Percentiles rank a stretch among this genome's conserved stretches.
Evolutionary conservation across 495 filamentous ascomycete species (phyloP).

Genomic region (Thozetella sp.): DNA sequence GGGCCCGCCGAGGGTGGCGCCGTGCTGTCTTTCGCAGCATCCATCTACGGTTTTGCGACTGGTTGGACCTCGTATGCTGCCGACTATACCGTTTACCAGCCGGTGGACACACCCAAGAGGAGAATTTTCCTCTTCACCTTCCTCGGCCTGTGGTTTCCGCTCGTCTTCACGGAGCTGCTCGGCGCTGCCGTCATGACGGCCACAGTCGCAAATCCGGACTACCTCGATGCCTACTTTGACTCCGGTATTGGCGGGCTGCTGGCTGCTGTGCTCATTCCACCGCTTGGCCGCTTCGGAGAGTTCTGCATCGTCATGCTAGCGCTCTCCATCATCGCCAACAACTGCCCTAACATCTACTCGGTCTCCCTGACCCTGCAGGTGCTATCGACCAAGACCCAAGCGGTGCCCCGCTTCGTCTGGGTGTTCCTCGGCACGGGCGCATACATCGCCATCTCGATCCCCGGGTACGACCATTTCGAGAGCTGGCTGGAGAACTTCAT

Average conservation of each 20-base stretch:
- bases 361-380: conserved; percentile 77
- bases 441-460: conserved; percentile 77
- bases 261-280: conserved; percentile 63
- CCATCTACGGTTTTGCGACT: conserved; percentile 76
- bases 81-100: conserved; percentile 86
- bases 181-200: conserved; percentile 75
- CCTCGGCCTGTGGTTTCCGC: conserved; percentile 68
- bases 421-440: conserved; percentile 66
- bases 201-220: conserved; percentile 55
- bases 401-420: conserved; percentile 79
- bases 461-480: conserved; percentile 76
- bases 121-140: conserved; percentile 73
- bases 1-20: conserved; percentile 65
- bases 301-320: conserved; percentile 83
- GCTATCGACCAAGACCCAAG: conserved; percentile 62
- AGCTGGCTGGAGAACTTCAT: conserved; percentile 77
- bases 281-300: conserved; percentile 74
- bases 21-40: conserved; percentile 73
- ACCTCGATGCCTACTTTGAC: conserved; percentile 57
- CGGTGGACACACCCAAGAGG: conserved; percentile 53
- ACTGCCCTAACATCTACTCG: conserved; percentile 90
- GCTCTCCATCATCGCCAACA: conserved; percentile 80
- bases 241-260: conserved; percentile 75
- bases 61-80: conserved; percentile 82
- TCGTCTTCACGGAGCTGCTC: conserved; percentile 79